Percentiles rank a stretch among this genome's conserved stretches.
These are phyloP conservation scores for Solanum sejunctum DNA, from an alignment of 257 asterid genomes.

Conservation along the genomic window DNA sequence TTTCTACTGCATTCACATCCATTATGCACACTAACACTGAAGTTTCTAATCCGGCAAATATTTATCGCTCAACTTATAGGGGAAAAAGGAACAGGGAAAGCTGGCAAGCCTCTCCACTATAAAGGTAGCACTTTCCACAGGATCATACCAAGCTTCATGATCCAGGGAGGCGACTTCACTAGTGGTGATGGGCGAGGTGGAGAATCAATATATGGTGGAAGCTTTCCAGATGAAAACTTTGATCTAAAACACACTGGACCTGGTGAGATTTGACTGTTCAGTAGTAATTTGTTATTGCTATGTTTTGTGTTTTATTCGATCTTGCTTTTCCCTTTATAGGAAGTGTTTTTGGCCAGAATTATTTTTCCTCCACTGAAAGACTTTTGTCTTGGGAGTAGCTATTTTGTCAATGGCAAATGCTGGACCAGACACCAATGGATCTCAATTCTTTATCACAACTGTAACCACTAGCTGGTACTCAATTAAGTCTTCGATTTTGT, in stretches of 20 bases:
- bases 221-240: conserved; percentile 77
- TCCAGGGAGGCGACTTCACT: conserved; percentile 95
- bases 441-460: conserved; percentile 80
- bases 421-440: conserved; percentile 82
- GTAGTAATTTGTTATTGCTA: not conserved
- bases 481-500: not conserved
- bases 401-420: conserved; percentile 86
- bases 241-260: conserved; percentile 71
- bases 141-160: conserved; percentile 90
- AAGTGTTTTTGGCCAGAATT: not conserved
- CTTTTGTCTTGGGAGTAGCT: conserved; percentile 23
- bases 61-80: conserved; percentile 30
- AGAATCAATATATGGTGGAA: conserved; percentile 70
- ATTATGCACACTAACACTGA: not conserved
- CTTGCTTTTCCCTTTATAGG: not conserved
- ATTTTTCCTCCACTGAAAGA: not conserved
- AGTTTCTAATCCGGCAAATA: not conserved
- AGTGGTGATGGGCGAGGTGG: conserved; percentile 93
- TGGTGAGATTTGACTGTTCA: conserved; percentile 30
- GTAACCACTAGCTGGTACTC: conserved; percentile 57
- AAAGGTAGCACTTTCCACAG: conserved; percentile 83
- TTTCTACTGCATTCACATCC: not conserved
- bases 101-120: conserved; percentile 70
- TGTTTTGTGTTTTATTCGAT: not conserved
- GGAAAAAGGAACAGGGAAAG: conserved; percentile 72